These are phyloP conservation scores for Warburgia ugandensis DNA, from an alignment of 164 flowering plant genomes.

Conservation along the genomic window DNA sequence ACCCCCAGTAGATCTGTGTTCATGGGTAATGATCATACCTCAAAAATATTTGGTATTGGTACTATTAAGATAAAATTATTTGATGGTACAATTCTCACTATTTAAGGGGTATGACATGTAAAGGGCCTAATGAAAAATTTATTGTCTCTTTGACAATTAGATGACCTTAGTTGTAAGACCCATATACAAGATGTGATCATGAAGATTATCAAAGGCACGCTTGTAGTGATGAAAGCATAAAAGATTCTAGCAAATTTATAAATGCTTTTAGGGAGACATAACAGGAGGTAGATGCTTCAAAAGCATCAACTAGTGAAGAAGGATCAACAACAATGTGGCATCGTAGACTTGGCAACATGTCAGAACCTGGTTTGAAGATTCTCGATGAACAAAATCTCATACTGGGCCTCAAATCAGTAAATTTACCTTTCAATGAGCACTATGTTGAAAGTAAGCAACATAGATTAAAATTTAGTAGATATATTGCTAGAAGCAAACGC, in stretches of 20 bases:
- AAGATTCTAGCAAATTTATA: conserved; percentile 10
- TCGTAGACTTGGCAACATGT: conserved; percentile 10
- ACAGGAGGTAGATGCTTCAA: neutral
- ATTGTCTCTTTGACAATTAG: too few species aligned
- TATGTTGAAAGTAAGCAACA: conserved; percentile 11
- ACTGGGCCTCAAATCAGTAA: conserved; percentile 6
- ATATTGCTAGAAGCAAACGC: conserved; percentile 7
- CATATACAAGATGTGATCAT: conserved; percentile 8
- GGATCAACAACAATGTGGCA: conserved; percentile 12
- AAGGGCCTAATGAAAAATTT: too few species aligned
- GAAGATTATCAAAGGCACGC: conserved; percentile 8
- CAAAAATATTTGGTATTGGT: too few species aligned
- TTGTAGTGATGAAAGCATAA: too few species aligned
- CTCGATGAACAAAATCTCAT: conserved; percentile 6
- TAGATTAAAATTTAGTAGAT: conserved; percentile 12
- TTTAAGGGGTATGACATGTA: too few species aligned
- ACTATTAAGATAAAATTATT: too few species aligned
- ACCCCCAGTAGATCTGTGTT: too few species aligned
- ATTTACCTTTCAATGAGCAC: too few species aligned
- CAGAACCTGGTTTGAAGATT: conserved; percentile 9
- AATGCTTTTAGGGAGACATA: conserved; percentile 4
- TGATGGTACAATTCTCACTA: too few species aligned
- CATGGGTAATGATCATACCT: too few species aligned
- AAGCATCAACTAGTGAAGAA: conserved; percentile 6
- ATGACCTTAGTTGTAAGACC: too few species aligned